phyloP scores from a whole-genome alignment of 768 basidiomycete species.

The Phaffia tasmanica region DNA sequence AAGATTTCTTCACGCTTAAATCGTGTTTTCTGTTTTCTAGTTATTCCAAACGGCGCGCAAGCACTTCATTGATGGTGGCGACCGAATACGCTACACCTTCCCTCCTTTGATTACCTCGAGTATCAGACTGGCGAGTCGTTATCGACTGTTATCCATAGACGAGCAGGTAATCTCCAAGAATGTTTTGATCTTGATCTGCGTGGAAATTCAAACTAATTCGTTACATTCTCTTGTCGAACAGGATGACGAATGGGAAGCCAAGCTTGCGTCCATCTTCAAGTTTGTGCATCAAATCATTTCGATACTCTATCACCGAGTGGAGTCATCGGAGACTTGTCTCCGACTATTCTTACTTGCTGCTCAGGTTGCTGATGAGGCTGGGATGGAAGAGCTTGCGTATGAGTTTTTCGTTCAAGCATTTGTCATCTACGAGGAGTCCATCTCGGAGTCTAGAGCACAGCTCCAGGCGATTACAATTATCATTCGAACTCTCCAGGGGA shows the following conservation, averaged over 20 bases:
- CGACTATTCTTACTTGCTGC: conserved; percentile 91
- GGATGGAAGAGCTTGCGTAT: conserved; percentile 89
- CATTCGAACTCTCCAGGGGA: conserved; percentile 77
- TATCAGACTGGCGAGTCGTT: conserved; percentile 83
- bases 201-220: background rate
- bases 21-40: conserved; percentile 40
- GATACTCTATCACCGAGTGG: conserved; percentile 83
- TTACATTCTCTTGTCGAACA: conserved; percentile 31
- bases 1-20: background rate
- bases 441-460: conserved; percentile 89
- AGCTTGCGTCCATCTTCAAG: conserved; percentile 79
- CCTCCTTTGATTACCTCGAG: conserved; percentile 88
- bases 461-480: conserved; percentile 94
- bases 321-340: conserved; percentile 66
- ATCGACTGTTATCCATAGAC: conserved; percentile 35
- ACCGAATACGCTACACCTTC: conserved; percentile 92
- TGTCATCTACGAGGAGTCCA: conserved; percentile 93
- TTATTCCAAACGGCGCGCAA: conserved; percentile 80
- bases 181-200: background rate
- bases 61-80: conserved; percentile 75
- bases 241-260: conserved; percentile 78
- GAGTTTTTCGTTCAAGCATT: conserved; percentile 98
- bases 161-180: background rate
- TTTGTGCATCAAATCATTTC: conserved; percentile 88
- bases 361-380: conserved; percentile 87